Conservation (phyloP, 345 rosid genomes). For the Combretum micranthum region DNA sequence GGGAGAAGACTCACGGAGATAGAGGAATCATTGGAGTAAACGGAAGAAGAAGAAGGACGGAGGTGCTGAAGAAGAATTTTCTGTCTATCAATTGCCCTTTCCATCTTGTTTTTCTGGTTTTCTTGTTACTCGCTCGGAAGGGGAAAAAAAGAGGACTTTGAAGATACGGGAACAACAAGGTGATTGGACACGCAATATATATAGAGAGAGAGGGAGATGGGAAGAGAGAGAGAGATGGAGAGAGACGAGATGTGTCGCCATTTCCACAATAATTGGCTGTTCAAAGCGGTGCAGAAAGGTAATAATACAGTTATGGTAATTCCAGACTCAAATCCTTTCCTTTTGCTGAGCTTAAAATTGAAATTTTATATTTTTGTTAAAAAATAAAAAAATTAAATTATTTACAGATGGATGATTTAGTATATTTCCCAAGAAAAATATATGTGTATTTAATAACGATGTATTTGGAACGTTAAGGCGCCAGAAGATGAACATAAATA, state of each 20-base stretch:
- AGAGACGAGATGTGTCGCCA: no score
- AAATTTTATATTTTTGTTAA: no score
- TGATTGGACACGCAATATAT: neutral
- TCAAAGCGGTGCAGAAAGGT: no score
- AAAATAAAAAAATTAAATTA: neutral
- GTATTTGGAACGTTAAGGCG: no score
- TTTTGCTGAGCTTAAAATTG: no score
- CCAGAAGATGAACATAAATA: no score
- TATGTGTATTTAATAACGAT: neutral
- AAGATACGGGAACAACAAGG: no score
- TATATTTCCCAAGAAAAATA: neutral
- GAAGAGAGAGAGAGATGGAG: neutral
- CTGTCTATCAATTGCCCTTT: conserved; percentile 86
- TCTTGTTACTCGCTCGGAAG: neutral
- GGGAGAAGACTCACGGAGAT: conserved; percentile 55
- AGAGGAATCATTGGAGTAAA: conserved; percentile 40
- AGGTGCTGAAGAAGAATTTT: conserved; percentile 79
- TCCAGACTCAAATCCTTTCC: no score
- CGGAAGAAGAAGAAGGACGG: conserved; percentile 55
- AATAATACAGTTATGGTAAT: no score
- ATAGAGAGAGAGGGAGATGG: no score
- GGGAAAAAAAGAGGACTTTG: no score
- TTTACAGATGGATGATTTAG: neutral
- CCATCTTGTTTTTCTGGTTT: conserved; percentile 26
- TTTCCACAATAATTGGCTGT: no score